These are phyloP conservation scores for Alopecurus myosuroides DNA, from an alignment of 176 grass and related monocot genomes.

Conservation along the genomic window DNA sequence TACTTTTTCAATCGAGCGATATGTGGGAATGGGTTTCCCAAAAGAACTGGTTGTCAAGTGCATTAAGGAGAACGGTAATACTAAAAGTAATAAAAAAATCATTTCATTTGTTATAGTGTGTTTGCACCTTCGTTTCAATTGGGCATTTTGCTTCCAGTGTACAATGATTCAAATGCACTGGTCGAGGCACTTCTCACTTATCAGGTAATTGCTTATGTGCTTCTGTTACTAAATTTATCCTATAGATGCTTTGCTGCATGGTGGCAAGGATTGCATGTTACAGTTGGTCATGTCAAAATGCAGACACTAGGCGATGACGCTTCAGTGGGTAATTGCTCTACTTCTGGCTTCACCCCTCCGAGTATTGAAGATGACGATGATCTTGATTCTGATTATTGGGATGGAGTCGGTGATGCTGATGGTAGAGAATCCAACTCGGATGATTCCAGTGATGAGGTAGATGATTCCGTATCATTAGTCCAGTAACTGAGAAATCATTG, in stretches of 20 bases:
- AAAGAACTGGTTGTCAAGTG: conserved; percentile 43
- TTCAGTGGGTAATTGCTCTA: conserved; percentile 14
- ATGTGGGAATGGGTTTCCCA: conserved; percentile 57
- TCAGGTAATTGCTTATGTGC: conserved; percentile 26
- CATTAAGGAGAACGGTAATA: conserved; percentile 49
- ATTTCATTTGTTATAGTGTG: not conserved
- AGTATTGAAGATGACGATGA: conserved; percentile 28
- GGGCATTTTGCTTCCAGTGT: conserved; percentile 39
- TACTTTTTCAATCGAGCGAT: conserved; percentile 22
- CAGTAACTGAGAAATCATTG: not conserved
- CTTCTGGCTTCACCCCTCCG: conserved; percentile 10
- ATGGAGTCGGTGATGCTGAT: conserved; percentile 28
- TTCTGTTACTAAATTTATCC: conserved; percentile 10
- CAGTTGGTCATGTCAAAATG: conserved; percentile 13
- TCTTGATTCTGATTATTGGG: conserved; percentile 36
- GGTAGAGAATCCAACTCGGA: conserved; percentile 11
- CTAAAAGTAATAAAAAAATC: conserved; percentile 13
- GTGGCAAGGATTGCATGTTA: not conserved
- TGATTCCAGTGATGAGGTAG: conserved; percentile 35
- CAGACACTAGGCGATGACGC: conserved; percentile 50
- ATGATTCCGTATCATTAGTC: not conserved
- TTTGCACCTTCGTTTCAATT: conserved; percentile 9
- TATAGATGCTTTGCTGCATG: not conserved
- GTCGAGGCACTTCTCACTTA: conserved; percentile 68
- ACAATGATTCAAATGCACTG: conserved; percentile 58